phyloP scores from a whole-genome alignment of 192 early-diverging fungal genomes.

The Backusella australiensis region DNA sequence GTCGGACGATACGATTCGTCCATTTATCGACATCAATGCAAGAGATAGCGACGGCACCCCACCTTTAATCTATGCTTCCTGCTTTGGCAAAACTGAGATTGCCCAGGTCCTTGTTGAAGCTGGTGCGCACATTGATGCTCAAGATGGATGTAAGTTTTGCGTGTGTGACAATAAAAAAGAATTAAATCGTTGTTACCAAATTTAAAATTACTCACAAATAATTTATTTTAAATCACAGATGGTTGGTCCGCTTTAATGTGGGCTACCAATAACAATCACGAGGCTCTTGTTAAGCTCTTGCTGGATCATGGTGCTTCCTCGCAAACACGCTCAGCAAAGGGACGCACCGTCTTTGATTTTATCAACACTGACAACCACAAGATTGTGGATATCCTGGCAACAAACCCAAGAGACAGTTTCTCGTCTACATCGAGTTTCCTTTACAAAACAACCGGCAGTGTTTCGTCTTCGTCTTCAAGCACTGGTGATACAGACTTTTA shows the following conservation, averaged over 20 bases:
- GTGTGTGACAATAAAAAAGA: not conserved
- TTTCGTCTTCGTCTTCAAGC: slow-evolving; percentile 28
- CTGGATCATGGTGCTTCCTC: slow-evolving; percentile 76
- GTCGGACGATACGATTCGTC: not conserved
- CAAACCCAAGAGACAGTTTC: slow-evolving; percentile 36
- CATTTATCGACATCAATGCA: slow-evolving; percentile 74
- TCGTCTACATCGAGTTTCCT: slow-evolving; percentile 32
- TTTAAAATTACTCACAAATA: slow-evolving; percentile 9
- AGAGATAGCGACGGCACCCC: slow-evolving; percentile 86
- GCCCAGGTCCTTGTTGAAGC: slow-evolving; percentile 66
- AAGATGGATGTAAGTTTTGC: slow-evolving; percentile 51
- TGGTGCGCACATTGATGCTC: slow-evolving; percentile 71
- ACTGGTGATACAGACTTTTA: slow-evolving; percentile 35
- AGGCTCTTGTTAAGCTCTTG: slow-evolving; percentile 69
- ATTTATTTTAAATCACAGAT: slow-evolving; percentile 37
- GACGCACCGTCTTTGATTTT: slow-evolving; percentile 79
- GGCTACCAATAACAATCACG: slow-evolving; percentile 84
- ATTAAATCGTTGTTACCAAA: not conserved
- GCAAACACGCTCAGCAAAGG: slow-evolving; percentile 64
- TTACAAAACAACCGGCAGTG: slow-evolving; percentile 23
- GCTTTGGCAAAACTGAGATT: slow-evolving; percentile 81
- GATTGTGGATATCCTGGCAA: slow-evolving; percentile 54
- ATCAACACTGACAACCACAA: slow-evolving; percentile 58
- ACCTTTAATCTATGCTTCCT: slow-evolving; percentile 84
- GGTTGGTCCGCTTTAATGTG: slow-evolving; percentile 94